Base-by-base conservation (phyloP, 257 asterid species). In the Euphrasia confusa region DNA sequence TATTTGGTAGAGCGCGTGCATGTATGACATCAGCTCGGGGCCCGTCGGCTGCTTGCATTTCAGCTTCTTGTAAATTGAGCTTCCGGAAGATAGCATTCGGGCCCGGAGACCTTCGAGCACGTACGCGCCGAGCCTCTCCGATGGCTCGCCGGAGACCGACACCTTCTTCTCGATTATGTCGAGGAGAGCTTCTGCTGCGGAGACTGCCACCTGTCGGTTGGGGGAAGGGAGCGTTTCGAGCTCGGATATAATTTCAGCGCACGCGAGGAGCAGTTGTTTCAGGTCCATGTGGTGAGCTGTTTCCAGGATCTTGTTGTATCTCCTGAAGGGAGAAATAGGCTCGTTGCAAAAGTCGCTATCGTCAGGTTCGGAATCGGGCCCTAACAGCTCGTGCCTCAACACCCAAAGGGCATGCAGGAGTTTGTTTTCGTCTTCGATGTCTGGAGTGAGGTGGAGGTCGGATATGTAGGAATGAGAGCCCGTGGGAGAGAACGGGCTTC, bases 41-140 rank as follows among this genome's bases (percentile, higher is more conserved):
- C 97, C 75, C 3, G 91, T 82, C 4, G 94, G 95, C 71, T 93
- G 97, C 5, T 84, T 79, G 79, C 99, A 93, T 73, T 85, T 89
- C 74, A 89, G 63, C 75, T 81, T 89, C 42, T 89, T 89, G 81
- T 89, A 93, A 50, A 93, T 89, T 68, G 75, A 81, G 80, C 95
- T 93, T 67, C 99, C 99, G 0, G 99, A 87, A 4, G 91, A 79
- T 52, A 87, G 71, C 66, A 84, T 18, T 69, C 94, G 68, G 4
- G 99, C 99, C 69, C 96, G 64, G 45, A 89, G 81, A 50, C 99
- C 97, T 87, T 93, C 99, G 77, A 93, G 40, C 94, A 89, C 72
- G 71, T 93, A 89, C 10, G 97, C 99, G 2, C 96, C 81, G 48
- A 93, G 74, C 47, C 99, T 77, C 72, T 93, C 80, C 18, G 85